phyloP scores from a whole-genome alignment of 164 flowering plant genomes.

The Brasenia schreberi region DNA sequence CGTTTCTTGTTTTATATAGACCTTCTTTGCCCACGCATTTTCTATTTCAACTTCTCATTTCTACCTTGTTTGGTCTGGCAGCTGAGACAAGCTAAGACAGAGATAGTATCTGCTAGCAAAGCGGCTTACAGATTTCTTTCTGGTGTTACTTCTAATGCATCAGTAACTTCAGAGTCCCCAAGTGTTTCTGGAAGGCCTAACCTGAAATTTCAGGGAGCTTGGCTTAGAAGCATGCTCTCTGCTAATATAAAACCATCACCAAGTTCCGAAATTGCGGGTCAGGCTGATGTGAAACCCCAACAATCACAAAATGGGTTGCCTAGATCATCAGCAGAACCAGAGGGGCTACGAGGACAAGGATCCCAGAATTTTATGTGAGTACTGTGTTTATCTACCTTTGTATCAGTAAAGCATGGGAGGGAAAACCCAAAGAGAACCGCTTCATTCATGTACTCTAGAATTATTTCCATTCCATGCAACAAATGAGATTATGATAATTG shows the following conservation, averaged over 20 bases:
- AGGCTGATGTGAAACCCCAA: slow-evolving; percentile 17
- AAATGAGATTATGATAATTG: too few relatives aligned
- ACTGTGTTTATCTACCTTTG: not conserved
- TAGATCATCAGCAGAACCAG: slow-evolving; percentile 1
- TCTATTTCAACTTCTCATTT: not conserved
- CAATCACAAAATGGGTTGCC: slow-evolving; percentile 8
- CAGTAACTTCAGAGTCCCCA: slow-evolving; percentile 30
- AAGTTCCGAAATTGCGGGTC: slow-evolving; percentile 37
- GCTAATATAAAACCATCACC: slow-evolving; percentile 48
- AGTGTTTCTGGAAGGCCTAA: slow-evolving; percentile 35
- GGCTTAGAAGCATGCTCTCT: slow-evolving; percentile 59
- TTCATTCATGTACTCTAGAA: not conserved
- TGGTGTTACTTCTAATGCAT: slow-evolving; percentile 20
- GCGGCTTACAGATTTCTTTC: slow-evolving; percentile 29
- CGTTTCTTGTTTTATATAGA: not conserved
- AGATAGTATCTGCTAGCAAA: slow-evolving; percentile 86
- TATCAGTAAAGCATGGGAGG: not conserved
- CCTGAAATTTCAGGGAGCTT: slow-evolving; percentile 53
- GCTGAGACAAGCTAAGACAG: slow-evolving; percentile 88
- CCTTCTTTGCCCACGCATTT: not conserved
- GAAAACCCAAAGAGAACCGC: not conserved
- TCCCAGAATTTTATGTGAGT: not conserved
- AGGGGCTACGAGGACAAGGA: slow-evolving; percentile 1
- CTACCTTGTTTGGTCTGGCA: slow-evolving; percentile 16
- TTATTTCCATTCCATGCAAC: not conserved